A percentile compares a stretch with the other conserved stretches of the same genome.
phyloP scores from a whole-genome alignment of 257 asterid genomes.

The Ilex aquifolium region DNA sequence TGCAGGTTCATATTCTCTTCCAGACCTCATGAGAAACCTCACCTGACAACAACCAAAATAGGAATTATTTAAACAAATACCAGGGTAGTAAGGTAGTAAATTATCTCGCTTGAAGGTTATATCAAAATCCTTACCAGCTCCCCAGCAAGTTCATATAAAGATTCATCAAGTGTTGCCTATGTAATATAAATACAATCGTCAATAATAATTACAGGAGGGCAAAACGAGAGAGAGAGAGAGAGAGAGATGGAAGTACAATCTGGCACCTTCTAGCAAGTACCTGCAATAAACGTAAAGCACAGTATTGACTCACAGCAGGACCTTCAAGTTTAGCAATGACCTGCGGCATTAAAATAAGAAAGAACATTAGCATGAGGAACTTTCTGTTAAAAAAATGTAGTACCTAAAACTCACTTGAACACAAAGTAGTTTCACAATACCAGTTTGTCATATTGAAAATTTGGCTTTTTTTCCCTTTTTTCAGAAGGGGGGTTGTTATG shows the following conservation, averaged over 20 bases:
- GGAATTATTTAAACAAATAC: not conserved
- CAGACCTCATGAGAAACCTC: constrained; percentile 95
- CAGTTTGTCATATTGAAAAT: no score
- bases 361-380: constrained; percentile 3
- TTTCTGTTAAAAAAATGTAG: no score
- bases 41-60: constrained; percentile 40
- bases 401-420: no score
- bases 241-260: not conserved
- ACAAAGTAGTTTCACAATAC: no score
- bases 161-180: constrained; percentile 95
- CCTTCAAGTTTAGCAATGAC: constrained; percentile 99
- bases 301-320: constrained; percentile 92
- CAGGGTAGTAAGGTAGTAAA: not conserved
- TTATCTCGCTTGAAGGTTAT: constrained; percentile 8
- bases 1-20: constrained; percentile 85
- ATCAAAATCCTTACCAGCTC: constrained; percentile 69
- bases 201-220: constrained; percentile 8
- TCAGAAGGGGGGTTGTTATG: no score
- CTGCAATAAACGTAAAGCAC: constrained; percentile 94
- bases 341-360: constrained; percentile 39
- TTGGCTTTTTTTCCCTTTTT: no score
- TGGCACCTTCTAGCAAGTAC: constrained; percentile 25
- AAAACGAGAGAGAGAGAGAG: constrained; percentile 15
- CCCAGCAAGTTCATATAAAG: constrained; percentile 94
- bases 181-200: constrained; percentile 26